Evolutionary conservation across 148 eudicot species (phyloP).

Genomic region (Camellia sinensis): DNA sequence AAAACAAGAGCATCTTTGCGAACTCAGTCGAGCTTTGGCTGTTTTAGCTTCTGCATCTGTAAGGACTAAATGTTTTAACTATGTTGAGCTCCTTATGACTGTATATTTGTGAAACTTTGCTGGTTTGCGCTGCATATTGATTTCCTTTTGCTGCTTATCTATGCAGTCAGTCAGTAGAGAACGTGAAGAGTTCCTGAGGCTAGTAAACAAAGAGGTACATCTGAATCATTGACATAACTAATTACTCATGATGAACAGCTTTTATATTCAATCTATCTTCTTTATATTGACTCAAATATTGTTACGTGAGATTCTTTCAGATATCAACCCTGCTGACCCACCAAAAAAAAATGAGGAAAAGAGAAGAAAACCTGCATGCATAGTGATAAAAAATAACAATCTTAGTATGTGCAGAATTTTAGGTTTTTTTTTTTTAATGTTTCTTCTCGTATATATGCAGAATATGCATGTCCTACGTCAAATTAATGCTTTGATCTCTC

Average conservation of each 20-base stretch:
- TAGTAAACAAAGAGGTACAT: conserved; percentile 83
- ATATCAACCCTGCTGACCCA: not conserved
- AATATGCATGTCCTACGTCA: not conserved
- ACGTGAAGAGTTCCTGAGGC: conserved; percentile 89
- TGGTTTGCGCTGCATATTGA: not conserved
- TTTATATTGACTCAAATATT: not conserved
- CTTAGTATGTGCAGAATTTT: not conserved
- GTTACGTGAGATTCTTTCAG: not conserved
- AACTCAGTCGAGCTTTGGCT: conserved; percentile 90
- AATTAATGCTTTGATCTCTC: not conserved
- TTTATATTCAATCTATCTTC: not conserved
- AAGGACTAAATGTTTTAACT: conserved; percentile 20
- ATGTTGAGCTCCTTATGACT: not conserved
- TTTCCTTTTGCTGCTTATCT: conserved; percentile 18
- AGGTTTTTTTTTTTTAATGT: not conserved
- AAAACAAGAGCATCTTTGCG: conserved; percentile 72
- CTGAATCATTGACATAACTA: not conserved
- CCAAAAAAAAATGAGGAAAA: not conserved
- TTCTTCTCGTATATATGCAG: not conserved
- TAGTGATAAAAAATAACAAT: not conserved
- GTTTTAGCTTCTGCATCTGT: conserved; percentile 97
- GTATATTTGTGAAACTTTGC: not conserved
- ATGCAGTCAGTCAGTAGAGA: conserved; percentile 87
- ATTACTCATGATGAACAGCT: not conserved
- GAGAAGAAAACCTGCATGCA: not conserved